Percentiles rank a stretch among this genome's conserved stretches.
Evolutionary conservation across 495 filamentous ascomycete species (phyloP).

Genomic region (Baudoinia panamericana): DNA sequence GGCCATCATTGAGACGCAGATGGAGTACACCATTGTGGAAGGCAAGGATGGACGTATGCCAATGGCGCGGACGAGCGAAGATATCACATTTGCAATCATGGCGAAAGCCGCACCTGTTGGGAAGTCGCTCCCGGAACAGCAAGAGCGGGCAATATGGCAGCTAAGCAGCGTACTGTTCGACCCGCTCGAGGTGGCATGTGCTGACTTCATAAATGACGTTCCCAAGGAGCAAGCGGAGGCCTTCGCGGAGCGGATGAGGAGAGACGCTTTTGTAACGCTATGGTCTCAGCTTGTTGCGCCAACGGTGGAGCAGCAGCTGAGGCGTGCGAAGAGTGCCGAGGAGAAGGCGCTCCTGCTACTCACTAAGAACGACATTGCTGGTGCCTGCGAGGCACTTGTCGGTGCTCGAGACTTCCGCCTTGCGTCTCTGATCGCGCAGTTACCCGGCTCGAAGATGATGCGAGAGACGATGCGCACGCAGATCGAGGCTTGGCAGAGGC

Average conservation of each 20-base stretch:
- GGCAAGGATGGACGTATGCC: constrained; percentile 24
- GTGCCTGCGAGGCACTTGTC: constrained; percentile 67
- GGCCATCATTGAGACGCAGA: constrained; percentile 33
- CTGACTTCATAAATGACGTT: constrained; percentile 26
- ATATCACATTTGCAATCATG: constrained; percentile 1
- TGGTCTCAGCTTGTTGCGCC: constrained; percentile 50
- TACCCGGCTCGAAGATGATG: constrained; percentile 43
- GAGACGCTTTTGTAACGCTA: constrained; percentile 44
- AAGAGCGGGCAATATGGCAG: constrained; percentile 44
- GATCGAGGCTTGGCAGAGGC: constrained; percentile 68
- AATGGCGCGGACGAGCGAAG: not conserved
- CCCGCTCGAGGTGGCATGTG: constrained; percentile 39
- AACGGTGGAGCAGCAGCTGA: constrained; percentile 36
- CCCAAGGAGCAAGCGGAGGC: constrained; percentile 36
- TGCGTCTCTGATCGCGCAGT: constrained; percentile 67
- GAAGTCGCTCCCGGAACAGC: constrained; percentile 40
- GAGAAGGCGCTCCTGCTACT: constrained; percentile 74
- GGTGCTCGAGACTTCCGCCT: constrained; percentile 63
- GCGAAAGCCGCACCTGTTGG: not conserved
- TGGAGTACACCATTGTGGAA: constrained; percentile 29
- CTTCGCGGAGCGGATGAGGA: constrained; percentile 36
- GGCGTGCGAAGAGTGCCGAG: constrained; percentile 42
- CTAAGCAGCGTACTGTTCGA: constrained; percentile 83
- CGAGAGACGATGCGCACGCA: constrained; percentile 61
- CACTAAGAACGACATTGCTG: constrained; percentile 58